Percentiles rank a stretch among this genome's conserved stretches.
Conservation (phyloP, 2,329 filamentous ascomycete genomes). For the Tolypocladium inflatum region DNA sequence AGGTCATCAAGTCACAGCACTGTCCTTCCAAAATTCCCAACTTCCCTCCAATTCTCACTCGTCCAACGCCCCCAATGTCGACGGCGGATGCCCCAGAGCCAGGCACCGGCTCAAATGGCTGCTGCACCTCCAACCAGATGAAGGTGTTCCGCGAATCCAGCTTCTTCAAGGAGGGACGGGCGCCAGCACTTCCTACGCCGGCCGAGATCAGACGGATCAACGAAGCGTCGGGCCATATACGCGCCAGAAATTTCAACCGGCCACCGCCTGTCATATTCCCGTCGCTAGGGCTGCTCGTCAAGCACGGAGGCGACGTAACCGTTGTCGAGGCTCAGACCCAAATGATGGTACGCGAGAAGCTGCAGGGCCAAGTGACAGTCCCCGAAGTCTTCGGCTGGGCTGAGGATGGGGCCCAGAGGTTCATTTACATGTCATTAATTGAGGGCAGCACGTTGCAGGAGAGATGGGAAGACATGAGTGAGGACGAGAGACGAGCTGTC, state of each 20-base stretch:
- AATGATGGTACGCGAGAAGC: conserved; percentile 13
- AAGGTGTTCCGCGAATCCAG: conserved; percentile 2
- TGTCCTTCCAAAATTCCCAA: too few relatives aligned
- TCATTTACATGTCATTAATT: conserved; percentile 16
- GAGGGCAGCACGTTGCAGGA: conserved; percentile 11
- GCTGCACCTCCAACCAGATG: neutral
- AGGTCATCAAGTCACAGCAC: too few relatives aligned
- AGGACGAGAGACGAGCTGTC: conserved; percentile 12
- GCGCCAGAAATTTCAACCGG: conserved; percentile 11
- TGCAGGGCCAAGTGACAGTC: conserved; percentile 12
- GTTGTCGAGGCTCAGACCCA: conserved; percentile 18
- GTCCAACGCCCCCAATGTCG: neutral
- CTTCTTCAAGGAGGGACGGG: conserved; percentile 12
- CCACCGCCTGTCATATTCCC: conserved; percentile 20
- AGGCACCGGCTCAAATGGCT: neutral
- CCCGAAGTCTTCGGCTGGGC: conserved; percentile 25
- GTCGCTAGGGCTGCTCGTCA: conserved; percentile 22
- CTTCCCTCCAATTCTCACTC: too few relatives aligned
- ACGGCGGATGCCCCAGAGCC: neutral
- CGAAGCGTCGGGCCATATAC: conserved; percentile 6
- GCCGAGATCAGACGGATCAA: conserved; percentile 18
- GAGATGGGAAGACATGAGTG: conserved; percentile 8
- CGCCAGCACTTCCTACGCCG: conserved; percentile 16
- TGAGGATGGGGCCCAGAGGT: conserved; percentile 10
- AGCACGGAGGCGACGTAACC: conserved; percentile 22